These are phyloP conservation scores for Laburnicola sp. DNA, from an alignment of 2,329 filamentous ascomycete species.

Conservation along the genomic window DNA sequence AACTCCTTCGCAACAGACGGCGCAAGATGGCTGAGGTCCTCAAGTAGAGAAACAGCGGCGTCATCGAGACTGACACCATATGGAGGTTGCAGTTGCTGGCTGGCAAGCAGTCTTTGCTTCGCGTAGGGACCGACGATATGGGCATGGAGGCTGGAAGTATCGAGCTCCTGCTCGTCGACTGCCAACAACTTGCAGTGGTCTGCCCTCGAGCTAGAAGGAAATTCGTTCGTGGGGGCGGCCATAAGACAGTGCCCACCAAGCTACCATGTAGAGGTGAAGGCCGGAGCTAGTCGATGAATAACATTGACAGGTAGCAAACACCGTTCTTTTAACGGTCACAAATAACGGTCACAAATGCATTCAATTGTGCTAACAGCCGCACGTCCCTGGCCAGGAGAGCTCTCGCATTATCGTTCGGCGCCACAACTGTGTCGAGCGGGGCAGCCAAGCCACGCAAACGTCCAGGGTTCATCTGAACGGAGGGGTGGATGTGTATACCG, in stretches of 20 bases:
- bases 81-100: constrained; percentile 4
- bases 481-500: neutral
- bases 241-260: neutral
- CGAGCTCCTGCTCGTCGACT: constrained; percentile 36
- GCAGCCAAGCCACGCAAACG: neutral
- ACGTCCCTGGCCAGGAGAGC: neutral
- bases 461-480: neutral
- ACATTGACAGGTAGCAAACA: neutral
- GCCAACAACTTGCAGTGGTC: constrained; percentile 36
- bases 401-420: constrained; percentile 17
- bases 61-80: neutral
- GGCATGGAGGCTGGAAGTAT: constrained; percentile 32
- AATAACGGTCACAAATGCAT: no score
- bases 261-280: constrained; percentile 1
- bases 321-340: constrained; percentile 2
- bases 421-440: constrained; percentile 19
- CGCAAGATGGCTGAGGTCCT: constrained; percentile 30
- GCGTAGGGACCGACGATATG: constrained; percentile 26
- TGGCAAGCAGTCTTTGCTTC: constrained; percentile 22
- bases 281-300: neutral
- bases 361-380: neutral
- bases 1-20: constrained; percentile 39
- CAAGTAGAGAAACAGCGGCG: constrained; percentile 29
- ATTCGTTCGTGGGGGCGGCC: neutral
- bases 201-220: constrained; percentile 18